phyloP scores from a whole-genome alignment of 2,329 filamentous ascomycete genomes.

The Aphanoascus verrucosus region DNA sequence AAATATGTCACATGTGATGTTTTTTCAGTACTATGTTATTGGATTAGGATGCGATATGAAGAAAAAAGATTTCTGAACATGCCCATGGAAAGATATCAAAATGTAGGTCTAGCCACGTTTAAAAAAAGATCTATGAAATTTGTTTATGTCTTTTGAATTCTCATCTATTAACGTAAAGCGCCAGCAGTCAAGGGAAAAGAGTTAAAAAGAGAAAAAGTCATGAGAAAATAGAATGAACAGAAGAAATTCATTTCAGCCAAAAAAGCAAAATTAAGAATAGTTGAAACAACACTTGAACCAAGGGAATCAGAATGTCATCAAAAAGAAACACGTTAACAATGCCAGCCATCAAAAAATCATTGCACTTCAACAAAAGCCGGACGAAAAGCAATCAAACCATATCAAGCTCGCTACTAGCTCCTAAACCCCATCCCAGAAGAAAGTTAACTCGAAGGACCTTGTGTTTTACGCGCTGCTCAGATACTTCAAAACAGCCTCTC shows the following conservation, averaged over 20 bases:
- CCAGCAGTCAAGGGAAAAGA: neutral
- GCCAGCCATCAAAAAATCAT: neutral
- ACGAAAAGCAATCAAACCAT: neutral
- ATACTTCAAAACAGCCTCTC: conserved; percentile 64
- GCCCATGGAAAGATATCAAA: too few relatives aligned
- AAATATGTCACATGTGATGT: too few relatives aligned
- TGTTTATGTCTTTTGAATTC: neutral
- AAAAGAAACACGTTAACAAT: neutral
- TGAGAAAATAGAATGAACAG: neutral
- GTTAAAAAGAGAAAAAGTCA: neutral
- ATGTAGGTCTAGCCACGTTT: too few relatives aligned
- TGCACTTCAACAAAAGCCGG: neutral
- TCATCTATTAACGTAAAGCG: neutral
- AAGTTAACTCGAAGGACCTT: neutral
- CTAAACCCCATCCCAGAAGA: neutral
- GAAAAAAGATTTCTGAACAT: too few relatives aligned
- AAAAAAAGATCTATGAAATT: too few relatives aligned
- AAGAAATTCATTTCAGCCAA: neutral
- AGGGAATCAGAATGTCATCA: neutral
- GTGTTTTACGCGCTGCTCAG: conserved; percentile 20
- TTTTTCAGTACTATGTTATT: too few relatives aligned
- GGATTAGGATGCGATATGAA: too few relatives aligned
- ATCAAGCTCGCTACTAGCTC: neutral
- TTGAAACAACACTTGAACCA: neutral
- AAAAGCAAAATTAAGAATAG: neutral